Conservation (phyloP, 345 rosid genomes). For the Brassica incana region DNA sequence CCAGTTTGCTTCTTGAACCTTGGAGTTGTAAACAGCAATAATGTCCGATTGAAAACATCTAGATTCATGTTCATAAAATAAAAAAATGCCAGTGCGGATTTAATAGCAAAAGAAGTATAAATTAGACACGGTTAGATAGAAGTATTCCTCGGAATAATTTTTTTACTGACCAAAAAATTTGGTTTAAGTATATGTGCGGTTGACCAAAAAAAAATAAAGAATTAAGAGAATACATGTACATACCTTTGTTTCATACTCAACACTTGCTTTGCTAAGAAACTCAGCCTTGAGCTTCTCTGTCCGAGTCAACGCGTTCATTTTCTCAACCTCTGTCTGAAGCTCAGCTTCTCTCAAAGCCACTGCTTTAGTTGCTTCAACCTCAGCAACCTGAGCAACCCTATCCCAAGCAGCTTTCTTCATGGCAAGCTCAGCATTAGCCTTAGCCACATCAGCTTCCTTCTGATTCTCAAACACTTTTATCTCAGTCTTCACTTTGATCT, state of each 20-base stretch:
- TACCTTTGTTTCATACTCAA: constrained; percentile 68
- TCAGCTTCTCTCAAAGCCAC: constrained; percentile 73
- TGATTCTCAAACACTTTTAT: constrained; percentile 73
- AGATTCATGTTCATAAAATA: no score
- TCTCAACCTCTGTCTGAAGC: constrained; percentile 72
- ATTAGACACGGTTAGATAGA: no score
- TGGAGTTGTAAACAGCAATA: background rate
- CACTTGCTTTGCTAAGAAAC: constrained; percentile 69
- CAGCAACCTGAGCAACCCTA: constrained; percentile 60
- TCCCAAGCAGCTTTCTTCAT: constrained; percentile 80
- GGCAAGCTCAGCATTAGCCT: constrained; percentile 64
- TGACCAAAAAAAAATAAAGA: no score
- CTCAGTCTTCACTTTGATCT: constrained; percentile 59
- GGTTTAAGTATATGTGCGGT: no score
- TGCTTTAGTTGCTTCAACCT: constrained; percentile 72
- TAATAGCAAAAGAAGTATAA: no score
- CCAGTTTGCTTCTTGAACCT: constrained; percentile 80
- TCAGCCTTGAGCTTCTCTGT: constrained; percentile 86
- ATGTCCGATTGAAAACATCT: background rate
- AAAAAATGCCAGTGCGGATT: no score
- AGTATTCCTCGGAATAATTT: no score
- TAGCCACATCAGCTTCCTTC: constrained; percentile 71
- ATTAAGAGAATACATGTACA: background rate
- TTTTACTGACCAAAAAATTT: no score
- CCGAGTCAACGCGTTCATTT: constrained; percentile 63